Base-by-base conservation (phyloP, 2,329 filamentous ascomycete genomes). In the Chaetomiaceae sp. region DNA sequence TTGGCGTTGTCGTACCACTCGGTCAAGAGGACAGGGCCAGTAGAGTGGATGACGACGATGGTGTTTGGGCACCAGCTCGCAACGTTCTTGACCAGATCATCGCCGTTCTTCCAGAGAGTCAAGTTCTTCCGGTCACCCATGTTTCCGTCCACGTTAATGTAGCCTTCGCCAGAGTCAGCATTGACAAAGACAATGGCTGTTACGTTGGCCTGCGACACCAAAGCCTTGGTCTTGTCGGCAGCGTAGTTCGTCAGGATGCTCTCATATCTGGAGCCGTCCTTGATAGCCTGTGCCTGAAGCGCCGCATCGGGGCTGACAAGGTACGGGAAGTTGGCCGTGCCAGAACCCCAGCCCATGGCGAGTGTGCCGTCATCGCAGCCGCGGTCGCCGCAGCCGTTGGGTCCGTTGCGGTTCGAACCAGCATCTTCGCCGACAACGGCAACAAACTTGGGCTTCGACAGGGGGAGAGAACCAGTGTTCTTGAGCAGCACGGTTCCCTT, bases 91-190 rank as follows among this genome's bases (percentile, higher is more conserved):
- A 97, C 87, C 51, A 97, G 73, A 0, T 79, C 77, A 48, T 97
- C 90, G 36, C 89, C 91, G 54, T 84, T 79, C 55, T 85, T 78
- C 92, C 92, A 97, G 0, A 96, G 76, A 0, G 90, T 96, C 33
- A 99, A 76, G 71, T 99, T 96, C 64, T 91, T 90, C 48, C 94
- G 86, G 69, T 97, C 92, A 53, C 94, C 94, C 54, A 78, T 75
- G 67, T 96, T 96, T 49, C 82, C 86, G 58, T 91, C 92, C 1
- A 95, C 81, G 25, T 73, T 78, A 64, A 97, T 90, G 72, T 82
- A 96, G 5, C 89, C 90, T 71, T 97, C 94, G 48, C 92, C 92
- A 3, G 86, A 81, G 66, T 91, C 79, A 13, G 90, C 85, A 61
- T 96, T 96, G 64, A 89, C 91, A 63, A 97, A 97, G 10, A 96